Conservation (phyloP, 2,329 filamentous ascomycete species). For the Fusarium neocosmosporiellum region DNA sequence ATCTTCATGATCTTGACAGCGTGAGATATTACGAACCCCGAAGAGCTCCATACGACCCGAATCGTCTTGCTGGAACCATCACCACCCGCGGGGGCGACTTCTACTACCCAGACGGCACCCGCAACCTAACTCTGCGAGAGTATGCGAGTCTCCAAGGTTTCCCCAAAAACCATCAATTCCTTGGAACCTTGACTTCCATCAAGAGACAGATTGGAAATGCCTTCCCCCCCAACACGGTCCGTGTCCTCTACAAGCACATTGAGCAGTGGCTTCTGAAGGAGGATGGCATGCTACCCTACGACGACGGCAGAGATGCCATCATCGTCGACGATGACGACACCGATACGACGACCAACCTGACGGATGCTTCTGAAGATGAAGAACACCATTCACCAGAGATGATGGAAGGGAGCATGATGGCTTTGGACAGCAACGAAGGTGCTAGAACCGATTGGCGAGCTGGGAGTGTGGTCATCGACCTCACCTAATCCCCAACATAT, state of each 20-base stretch:
- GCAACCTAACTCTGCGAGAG: slow-evolving; percentile 75
- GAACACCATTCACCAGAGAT: slow-evolving; percentile 36
- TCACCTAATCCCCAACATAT: slow-evolving; percentile 24
- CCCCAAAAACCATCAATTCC: slow-evolving; percentile 69
- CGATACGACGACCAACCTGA: slow-evolving; percentile 16
- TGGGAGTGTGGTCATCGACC: slow-evolving; percentile 33
- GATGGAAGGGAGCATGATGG: slow-evolving; percentile 35
- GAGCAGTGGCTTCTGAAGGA: slow-evolving; percentile 57
- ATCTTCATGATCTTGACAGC: slow-evolving; percentile 54
- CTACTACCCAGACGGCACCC: slow-evolving; percentile 72
- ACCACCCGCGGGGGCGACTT: slow-evolving; percentile 72
- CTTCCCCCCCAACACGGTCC: slow-evolving; percentile 72
- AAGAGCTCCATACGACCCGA: slow-evolving; percentile 56
- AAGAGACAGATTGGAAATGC: slow-evolving; percentile 82
- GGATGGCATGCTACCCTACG: slow-evolving; percentile 51
- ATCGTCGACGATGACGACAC: slow-evolving; percentile 42
- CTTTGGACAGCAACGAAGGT: not conserved
- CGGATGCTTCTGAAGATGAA: slow-evolving; percentile 8
- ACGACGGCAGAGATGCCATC: slow-evolving; percentile 34
- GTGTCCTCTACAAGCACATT: slow-evolving; percentile 61
- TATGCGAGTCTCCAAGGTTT: slow-evolving; percentile 78
- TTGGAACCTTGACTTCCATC: slow-evolving; percentile 52
- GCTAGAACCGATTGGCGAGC: not conserved
- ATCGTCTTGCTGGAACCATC: slow-evolving; percentile 67
- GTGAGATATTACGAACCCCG: slow-evolving; percentile 44